Percentiles rank a stretch among this genome's conserved stretches.
phyloP scores from a whole-genome alignment of 2,329 filamentous ascomycete species.

The Paecilomyces niveus region DNA sequence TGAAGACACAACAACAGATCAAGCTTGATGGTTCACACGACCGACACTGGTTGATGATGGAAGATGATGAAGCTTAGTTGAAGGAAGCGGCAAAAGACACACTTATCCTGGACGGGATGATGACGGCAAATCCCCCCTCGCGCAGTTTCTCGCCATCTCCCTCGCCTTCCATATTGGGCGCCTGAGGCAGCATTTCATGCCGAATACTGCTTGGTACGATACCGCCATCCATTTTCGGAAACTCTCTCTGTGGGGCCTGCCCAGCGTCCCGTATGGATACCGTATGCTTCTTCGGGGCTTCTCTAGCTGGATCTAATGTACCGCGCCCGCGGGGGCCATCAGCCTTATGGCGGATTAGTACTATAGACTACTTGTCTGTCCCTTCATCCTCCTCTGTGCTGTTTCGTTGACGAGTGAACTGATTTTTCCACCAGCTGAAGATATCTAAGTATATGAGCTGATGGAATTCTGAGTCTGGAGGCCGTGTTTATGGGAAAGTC shows the following conservation, averaged over 20 bases:
- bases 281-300: neutral
- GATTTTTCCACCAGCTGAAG: neutral
- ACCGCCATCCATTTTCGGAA: neutral
- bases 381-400: neutral
- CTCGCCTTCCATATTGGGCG: neutral
- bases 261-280: neutral
- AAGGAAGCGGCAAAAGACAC: neutral
- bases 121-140: neutral
- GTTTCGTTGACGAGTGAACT: neutral
- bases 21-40: neutral
- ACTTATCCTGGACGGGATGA: neutral
- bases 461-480: neutral
- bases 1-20: neutral
- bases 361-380: neutral
- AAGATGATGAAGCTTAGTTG: neutral
- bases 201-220: neutral
- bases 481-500: neutral
- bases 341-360: neutral
- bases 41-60: neutral
- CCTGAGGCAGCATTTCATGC: neutral
- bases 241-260: neutral
- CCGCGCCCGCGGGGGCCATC: neutral
- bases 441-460: neutral
- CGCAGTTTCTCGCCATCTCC: neutral
- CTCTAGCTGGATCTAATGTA: neutral